Percentiles rank a stretch among this genome's conserved stretches.
Evolutionary conservation across 108 stramenopile genomes (phyloP).

Genomic region (Nannochloropsis salina): DNA sequence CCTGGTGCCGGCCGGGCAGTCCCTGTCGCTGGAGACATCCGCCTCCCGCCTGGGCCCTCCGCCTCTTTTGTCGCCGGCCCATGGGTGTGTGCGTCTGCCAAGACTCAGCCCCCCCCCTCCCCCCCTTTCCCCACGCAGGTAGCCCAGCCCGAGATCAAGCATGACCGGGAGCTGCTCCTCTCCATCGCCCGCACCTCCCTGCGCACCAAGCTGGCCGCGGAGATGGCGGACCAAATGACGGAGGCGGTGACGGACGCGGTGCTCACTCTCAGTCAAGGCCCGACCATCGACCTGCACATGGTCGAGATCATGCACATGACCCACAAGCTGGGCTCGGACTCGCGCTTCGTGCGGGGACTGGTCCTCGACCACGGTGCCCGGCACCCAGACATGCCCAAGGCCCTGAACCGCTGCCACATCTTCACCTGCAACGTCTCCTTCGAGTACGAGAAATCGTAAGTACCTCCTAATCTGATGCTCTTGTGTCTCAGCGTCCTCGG

Average conservation of each 20-base stretch:
- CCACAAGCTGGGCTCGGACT: constrained; percentile 67
- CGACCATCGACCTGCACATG: constrained; percentile 78
- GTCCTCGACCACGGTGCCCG: constrained; percentile 97
- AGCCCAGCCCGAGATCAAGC: constrained; percentile 41
- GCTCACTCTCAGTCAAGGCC: constrained; percentile 40
- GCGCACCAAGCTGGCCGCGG: constrained; percentile 85
- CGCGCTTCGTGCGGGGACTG: constrained; percentile 77
- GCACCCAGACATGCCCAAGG: constrained; percentile 97
- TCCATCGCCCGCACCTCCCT: constrained; percentile 81
- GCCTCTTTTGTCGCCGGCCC: too few relatives aligned
- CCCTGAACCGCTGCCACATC: constrained; percentile 73
- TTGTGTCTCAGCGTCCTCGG: neutral
- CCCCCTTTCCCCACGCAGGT: neutral
- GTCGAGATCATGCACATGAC: constrained; percentile 97
- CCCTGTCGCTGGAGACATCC: neutral
- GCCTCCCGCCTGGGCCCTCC: too few relatives aligned
- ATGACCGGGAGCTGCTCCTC: constrained; percentile 76
- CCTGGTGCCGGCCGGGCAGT: neutral
- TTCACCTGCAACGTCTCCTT: constrained; percentile 96
- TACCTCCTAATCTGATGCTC: neutral
- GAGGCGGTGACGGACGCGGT: constrained; percentile 87
- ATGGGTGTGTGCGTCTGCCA: too few relatives aligned
- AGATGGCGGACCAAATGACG: constrained; percentile 67
- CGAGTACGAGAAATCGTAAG: constrained; percentile 95
- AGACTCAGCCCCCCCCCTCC: neutral